phyloP scores from a whole-genome alignment of 345 rosid genomes.

The Syzygium jambos region DNA sequence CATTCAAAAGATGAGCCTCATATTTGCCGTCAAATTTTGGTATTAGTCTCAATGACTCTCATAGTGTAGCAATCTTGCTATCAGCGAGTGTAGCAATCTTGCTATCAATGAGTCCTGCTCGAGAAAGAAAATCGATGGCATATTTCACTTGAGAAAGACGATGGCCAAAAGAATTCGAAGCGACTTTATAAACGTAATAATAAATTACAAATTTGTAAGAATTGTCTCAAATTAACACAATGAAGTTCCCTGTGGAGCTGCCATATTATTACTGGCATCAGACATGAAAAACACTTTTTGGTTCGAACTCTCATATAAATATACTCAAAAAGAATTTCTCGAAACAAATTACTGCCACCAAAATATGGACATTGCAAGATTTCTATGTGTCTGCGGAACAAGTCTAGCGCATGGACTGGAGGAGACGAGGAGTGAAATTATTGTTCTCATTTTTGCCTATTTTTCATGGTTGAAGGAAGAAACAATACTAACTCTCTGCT shows the following conservation, averaged over 20 bases:
- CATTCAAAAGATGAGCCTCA: too few species aligned
- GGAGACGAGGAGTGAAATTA: background rate
- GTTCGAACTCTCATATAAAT: background rate
- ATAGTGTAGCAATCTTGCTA: too few species aligned
- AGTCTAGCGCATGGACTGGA: background rate
- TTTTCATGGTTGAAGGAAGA: background rate
- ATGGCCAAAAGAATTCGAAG: background rate
- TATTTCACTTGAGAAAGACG: too few species aligned
- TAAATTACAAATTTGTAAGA: background rate
- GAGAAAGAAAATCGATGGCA: too few species aligned
- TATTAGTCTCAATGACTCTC: too few species aligned
- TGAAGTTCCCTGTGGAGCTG: fast-evolving
- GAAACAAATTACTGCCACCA: background rate
- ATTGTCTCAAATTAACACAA: background rate
- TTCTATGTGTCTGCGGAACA: background rate
- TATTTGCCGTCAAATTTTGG: too few species aligned
- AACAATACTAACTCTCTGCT: background rate
- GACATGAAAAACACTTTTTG: background rate
- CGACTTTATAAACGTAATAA: background rate
- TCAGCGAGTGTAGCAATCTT: too few species aligned
- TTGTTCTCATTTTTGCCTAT: background rate
- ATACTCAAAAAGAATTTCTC: background rate
- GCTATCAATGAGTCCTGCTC: too few species aligned
- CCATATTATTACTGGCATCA: background rate
- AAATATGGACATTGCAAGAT: background rate